phyloP scores from a whole-genome alignment of 805 yeast species.

The Zygoascus bituminiphila region DNA sequence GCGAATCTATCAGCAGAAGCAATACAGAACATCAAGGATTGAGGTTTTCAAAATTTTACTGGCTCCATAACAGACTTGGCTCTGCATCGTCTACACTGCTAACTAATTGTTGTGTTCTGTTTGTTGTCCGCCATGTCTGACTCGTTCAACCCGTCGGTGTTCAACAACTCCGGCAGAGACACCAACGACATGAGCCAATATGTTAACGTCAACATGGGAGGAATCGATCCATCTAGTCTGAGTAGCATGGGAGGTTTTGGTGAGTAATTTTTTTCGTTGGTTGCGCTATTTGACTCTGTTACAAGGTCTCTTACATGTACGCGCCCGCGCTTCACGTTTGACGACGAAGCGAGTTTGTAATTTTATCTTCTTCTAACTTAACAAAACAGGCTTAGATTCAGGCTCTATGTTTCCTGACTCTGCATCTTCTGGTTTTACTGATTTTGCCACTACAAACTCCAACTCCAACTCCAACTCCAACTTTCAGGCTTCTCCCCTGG shows the following conservation, averaged over 20 bases:
- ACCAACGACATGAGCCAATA: constrained; percentile 3
- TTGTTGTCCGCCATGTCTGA: background rate
- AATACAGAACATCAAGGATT: too few relatives aligned
- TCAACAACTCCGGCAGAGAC: background rate
- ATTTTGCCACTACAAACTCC: background rate
- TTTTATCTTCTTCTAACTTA: background rate
- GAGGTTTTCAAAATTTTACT: too few relatives aligned
- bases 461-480: background rate
- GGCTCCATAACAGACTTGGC: too few relatives aligned
- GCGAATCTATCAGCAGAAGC: too few relatives aligned
- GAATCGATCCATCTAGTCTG: constrained; percentile 11
- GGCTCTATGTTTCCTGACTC: constrained; percentile 3
- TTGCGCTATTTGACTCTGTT: too few relatives aligned
- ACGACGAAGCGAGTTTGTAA: too few relatives aligned
- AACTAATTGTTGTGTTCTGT: background rate
- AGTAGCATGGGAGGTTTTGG: background rate
- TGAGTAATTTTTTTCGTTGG: background rate
- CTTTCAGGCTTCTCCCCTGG: constrained; percentile 15
- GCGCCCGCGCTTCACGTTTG: too few relatives aligned
- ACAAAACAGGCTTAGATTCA: constrained; percentile 7
- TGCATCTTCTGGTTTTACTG: background rate
- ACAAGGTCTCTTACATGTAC: too few relatives aligned
- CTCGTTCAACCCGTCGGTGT: background rate
- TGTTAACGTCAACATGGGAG: background rate
- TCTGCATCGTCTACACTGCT: too few relatives aligned